Conservation (phyloP, 371 early-diverging fungal genomes). For the Rhizopus arrhizus region DNA sequence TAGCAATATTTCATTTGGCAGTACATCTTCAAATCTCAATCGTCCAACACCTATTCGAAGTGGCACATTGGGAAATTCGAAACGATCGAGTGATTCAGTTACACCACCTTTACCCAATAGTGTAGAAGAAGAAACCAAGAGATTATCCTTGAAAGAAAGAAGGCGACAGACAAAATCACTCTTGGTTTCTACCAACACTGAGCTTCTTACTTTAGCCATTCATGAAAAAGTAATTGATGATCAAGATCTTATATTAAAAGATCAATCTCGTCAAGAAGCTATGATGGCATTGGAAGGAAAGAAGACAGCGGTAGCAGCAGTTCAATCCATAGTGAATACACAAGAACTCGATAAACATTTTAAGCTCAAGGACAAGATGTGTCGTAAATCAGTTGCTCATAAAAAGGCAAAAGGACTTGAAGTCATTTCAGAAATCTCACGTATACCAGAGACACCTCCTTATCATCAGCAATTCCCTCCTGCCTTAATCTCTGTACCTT, state of each 20-base stretch:
- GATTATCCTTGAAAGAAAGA: slow-evolving; percentile 23
- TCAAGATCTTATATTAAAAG: slow-evolving; percentile 4
- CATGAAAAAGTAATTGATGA: slow-evolving; percentile 5
- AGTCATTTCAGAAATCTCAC: slow-evolving; percentile 16
- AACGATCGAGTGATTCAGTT: neutral
- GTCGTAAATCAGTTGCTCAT: neutral
- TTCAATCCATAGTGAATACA: slow-evolving; percentile 15
- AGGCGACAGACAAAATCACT: slow-evolving; percentile 20
- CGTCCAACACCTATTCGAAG: slow-evolving; percentile 19
- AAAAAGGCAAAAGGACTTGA: slow-evolving; percentile 8
- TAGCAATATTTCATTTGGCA: slow-evolving; percentile 4
- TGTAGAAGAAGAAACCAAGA: slow-evolving; percentile 1
- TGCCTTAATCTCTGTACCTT: slow-evolving; percentile 39
- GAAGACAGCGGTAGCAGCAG: slow-evolving; percentile 7
- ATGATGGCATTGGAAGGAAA: slow-evolving; percentile 36
- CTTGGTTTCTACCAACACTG: slow-evolving; percentile 12
- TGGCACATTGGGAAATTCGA: slow-evolving; percentile 24
- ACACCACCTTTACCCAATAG: slow-evolving; percentile 3
- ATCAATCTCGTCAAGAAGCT: slow-evolving; percentile 31
- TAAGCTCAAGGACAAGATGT: neutral
- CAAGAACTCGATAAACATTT: slow-evolving; percentile 24
- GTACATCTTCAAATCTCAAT: neutral
- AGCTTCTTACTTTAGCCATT: slow-evolving; percentile 21
- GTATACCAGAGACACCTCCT: slow-evolving; percentile 29
- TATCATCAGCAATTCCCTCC: slow-evolving; percentile 26